Evolutionary conservation across 352 stramenopile species (phyloP).

Genomic region (Phytophthora tentaculata): DNA sequence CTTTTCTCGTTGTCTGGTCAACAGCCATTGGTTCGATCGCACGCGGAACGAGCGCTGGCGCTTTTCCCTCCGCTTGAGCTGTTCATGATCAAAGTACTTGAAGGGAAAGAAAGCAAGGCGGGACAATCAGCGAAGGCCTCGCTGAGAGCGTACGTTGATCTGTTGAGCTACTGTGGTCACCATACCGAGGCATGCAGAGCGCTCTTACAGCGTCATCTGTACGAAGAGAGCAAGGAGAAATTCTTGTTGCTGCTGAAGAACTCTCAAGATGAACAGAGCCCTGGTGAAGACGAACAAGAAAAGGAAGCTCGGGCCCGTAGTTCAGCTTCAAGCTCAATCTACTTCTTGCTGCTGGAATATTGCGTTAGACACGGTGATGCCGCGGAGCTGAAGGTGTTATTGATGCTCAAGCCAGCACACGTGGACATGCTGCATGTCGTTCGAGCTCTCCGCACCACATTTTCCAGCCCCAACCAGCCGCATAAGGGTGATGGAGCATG

Average conservation of each 20-base stretch:
- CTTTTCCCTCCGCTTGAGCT: slow-evolving; percentile 65
- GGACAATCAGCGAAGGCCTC: slow-evolving; percentile 34
- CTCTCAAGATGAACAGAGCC: slow-evolving; percentile 22
- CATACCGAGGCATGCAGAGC: slow-evolving; percentile 61
- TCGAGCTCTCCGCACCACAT: slow-evolving; percentile 42
- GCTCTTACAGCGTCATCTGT: slow-evolving; percentile 69
- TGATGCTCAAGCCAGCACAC: slow-evolving; percentile 59
- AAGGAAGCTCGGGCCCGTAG: slow-evolving; percentile 10
- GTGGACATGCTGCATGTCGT: slow-evolving; percentile 69
- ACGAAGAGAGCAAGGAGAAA: slow-evolving; percentile 61
- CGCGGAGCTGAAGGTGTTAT: slow-evolving; percentile 50
- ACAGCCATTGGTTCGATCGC: slow-evolving; percentile 46
- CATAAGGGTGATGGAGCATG: slow-evolving; percentile 10
- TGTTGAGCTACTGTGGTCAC: slow-evolving; percentile 61
- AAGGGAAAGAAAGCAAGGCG: slow-evolving; percentile 24
- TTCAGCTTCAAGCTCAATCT: slow-evolving; percentile 44
- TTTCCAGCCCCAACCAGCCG: slow-evolving; percentile 24
- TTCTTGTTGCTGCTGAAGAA: slow-evolving; percentile 37
- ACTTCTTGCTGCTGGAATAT: slow-evolving; percentile 73
- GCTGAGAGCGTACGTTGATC: slow-evolving; percentile 65
- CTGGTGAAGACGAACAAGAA: slow-evolving; percentile 25
- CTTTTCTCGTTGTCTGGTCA: slow-evolving; percentile 69
- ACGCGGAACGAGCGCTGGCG: slow-evolving; percentile 71
- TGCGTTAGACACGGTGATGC: slow-evolving; percentile 60
- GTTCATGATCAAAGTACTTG: slow-evolving; percentile 46